Conservation (phyloP, 768 basidiomycete species). For the Rhodotorula taiwanensis region DNA sequence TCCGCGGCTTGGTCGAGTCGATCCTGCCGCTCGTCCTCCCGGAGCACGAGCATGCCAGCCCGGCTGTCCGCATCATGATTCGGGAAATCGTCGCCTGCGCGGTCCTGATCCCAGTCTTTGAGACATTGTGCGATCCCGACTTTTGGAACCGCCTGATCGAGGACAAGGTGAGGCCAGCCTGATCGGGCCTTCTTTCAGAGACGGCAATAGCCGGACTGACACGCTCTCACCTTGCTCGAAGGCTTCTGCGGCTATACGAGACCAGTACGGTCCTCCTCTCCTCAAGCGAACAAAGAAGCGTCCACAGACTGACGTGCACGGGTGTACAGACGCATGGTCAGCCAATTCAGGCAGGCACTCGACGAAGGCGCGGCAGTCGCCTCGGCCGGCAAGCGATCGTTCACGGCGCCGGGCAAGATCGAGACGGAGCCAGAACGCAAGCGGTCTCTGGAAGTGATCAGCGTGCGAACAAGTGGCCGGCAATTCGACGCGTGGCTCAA, state of each 20-base stretch:
- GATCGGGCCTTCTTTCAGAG: constrained; percentile 5
- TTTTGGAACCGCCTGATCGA: constrained; percentile 94
- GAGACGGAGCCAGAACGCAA: neutral
- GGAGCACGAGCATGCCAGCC: constrained; percentile 63
- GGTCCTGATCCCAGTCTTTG: constrained; percentile 77
- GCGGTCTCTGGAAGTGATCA: constrained; percentile 67
- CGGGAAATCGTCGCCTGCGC: constrained; percentile 77
- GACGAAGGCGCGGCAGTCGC: constrained; percentile 30
- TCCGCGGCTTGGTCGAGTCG: constrained; percentile 62
- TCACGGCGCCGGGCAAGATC: neutral
- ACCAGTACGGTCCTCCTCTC: constrained; percentile 51
- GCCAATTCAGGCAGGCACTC: constrained; percentile 39
- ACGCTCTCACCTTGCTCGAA: constrained; percentile 36
- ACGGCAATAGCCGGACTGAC: neutral
- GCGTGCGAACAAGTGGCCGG: constrained; percentile 67
- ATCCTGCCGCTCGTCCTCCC: constrained; percentile 69
- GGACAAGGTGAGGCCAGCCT: constrained; percentile 67
- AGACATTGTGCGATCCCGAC: constrained; percentile 90
- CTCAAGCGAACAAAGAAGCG: no score
- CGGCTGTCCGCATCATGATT: constrained; percentile 62
- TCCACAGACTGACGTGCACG: neutral
- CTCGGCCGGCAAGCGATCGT: neutral
- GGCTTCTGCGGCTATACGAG: constrained; percentile 65
- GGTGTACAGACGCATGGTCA: constrained; percentile 33
- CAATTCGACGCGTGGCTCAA: constrained; percentile 87